A percentile compares a stretch with the other conserved stretches of the same genome.
Conservation (phyloP, 2,329 filamentous ascomycete genomes). For the Westerdykella sp. region DNA sequence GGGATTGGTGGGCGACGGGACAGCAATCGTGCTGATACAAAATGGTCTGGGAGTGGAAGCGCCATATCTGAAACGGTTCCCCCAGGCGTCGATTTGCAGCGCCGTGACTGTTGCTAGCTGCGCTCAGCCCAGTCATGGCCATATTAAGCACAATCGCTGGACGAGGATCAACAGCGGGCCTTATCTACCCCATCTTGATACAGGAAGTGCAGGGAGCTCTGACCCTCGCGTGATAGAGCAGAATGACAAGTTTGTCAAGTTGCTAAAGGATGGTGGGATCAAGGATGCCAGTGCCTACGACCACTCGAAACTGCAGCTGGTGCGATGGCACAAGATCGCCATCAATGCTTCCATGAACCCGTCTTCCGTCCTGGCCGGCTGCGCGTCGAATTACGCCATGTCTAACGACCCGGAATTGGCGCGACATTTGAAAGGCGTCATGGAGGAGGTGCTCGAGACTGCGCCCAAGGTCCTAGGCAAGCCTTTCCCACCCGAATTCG, state of each 20-base stretch:
- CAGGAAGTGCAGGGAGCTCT: constrained; percentile 14
- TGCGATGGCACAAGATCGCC: constrained; percentile 70
- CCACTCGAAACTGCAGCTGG: constrained; percentile 61
- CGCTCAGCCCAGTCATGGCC: constrained; percentile 57
- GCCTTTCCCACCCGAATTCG: constrained; percentile 55
- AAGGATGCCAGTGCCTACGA: constrained; percentile 59
- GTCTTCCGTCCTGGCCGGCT: constrained; percentile 60
- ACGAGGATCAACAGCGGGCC: constrained; percentile 65
- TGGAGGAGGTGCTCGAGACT: constrained; percentile 62
- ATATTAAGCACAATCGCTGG: constrained; percentile 66
- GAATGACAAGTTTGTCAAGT: constrained; percentile 48
- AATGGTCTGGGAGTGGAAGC: constrained; percentile 66
- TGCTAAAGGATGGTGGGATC: constrained; percentile 56
- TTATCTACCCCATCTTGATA: constrained; percentile 50
- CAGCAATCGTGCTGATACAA: constrained; percentile 61
- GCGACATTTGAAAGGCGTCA: constrained; percentile 57
- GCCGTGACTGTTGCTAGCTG: constrained; percentile 65
- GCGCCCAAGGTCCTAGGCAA: constrained; percentile 58
- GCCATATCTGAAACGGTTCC: constrained; percentile 59
- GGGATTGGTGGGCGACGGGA: constrained; percentile 49
- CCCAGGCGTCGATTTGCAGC: constrained; percentile 54
- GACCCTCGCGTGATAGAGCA: constrained; percentile 36
- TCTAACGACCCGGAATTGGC: constrained; percentile 57
- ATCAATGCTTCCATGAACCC: constrained; percentile 74
- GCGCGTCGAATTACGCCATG: constrained; percentile 61